A percentile compares a stretch with the other conserved stretches of the same genome.
Evolutionary conservation across 148 eudicot genomes (phyloP).

Genomic region (Cornus suecica): DNA sequence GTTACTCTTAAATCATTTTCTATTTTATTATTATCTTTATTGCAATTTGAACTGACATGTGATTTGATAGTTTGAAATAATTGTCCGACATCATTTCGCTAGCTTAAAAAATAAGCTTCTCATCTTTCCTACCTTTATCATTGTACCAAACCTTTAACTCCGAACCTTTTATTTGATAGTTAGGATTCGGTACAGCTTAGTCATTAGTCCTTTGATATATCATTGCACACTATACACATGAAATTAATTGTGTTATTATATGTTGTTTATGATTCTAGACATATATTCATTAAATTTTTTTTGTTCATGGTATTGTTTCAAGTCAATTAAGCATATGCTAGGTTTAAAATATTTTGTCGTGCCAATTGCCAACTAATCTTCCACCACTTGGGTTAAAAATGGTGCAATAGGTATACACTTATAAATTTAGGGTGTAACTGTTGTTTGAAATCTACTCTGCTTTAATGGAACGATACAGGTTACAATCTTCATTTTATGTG

Average conservation of each 20-base stretch:
- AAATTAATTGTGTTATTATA: not conserved
- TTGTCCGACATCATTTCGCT: conserved; percentile 12
- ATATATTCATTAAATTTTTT: too few species aligned
- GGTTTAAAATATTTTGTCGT: too few species aligned
- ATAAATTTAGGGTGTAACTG: not conserved
- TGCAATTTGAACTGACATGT: not conserved
- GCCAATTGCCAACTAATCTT: not conserved
- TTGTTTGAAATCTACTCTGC: not conserved
- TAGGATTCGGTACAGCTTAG: too few species aligned
- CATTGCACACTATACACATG: not conserved
- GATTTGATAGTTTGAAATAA: not conserved
- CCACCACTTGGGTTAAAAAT: not conserved
- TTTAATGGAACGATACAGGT: not conserved
- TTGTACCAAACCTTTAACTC: too few species aligned
- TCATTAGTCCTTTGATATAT: too few species aligned
- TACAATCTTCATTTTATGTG: not conserved
- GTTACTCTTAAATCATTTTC: not conserved
- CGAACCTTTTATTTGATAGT: too few species aligned
- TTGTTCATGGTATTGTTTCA: too few species aligned
- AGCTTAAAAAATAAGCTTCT: conserved; percentile 23
- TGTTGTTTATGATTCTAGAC: not conserved
- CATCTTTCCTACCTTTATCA: conserved; percentile 21
- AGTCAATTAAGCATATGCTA: too few species aligned
- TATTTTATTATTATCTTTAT: too few species aligned
- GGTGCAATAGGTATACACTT: not conserved